phyloP scores from a whole-genome alignment of 139 green algal genomes.

The Chlorella sp. region DNA sequence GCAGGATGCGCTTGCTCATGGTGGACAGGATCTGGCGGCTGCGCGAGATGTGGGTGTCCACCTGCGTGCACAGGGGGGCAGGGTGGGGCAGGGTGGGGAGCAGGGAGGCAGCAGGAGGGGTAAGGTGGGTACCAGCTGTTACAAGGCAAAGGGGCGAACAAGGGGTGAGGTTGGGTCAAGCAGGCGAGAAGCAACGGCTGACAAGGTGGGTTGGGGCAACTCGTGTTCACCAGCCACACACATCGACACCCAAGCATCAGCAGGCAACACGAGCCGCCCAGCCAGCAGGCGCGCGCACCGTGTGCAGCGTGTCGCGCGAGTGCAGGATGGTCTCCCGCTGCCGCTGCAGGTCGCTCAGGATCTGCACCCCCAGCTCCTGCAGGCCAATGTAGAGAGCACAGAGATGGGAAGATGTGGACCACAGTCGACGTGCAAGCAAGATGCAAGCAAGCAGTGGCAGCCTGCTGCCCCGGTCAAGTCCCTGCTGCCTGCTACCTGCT shows the following conservation, averaged over 20 bases:
- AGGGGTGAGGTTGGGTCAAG: no score
- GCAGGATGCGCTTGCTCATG: constrained; percentile 86
- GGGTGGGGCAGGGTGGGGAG: no score
- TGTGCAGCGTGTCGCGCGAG: constrained; percentile 84
- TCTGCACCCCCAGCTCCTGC: constrained; percentile 93
- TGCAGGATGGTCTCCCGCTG: constrained; percentile 94
- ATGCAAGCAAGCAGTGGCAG: not conserved
- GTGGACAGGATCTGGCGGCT: constrained; percentile 82
- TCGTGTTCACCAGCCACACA: no score
- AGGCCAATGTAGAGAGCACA: not conserved
- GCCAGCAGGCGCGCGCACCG: constrained; percentile 25
- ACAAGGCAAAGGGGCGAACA: no score
- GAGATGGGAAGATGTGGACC: not conserved
- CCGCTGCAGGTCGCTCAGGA: constrained; percentile 90
- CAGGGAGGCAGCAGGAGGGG: no score
- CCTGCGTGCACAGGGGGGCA: no score
- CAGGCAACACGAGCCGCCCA: no score
- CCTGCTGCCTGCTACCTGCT: not conserved
- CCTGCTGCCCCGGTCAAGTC: no score
- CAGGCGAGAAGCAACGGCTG: no score
- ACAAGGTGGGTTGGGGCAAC: no score
- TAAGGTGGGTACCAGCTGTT: no score
- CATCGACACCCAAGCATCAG: no score
- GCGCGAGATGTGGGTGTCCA: constrained; percentile 91
- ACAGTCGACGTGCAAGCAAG: not conserved